Evolutionary conservation across 2,329 filamentous ascomycete species (phyloP), one percentile per base, ranked within the genome.

Genomic region (Chaetomiaceae sp.): DNA sequence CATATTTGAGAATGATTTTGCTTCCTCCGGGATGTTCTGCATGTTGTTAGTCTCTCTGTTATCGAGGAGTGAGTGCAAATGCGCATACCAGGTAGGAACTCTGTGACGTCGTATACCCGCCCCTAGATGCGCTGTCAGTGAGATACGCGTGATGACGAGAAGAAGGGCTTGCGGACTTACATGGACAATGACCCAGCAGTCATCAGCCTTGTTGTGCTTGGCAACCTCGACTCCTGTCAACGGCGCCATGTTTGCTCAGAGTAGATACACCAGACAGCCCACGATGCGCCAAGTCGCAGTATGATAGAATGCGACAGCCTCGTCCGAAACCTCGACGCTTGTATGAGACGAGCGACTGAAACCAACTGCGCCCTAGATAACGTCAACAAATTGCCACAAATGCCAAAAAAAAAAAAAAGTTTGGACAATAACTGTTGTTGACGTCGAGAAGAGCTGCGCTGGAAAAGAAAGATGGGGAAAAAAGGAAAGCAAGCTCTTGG

Each of bases 1-100:
- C 91, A 73, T 96, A 96, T 75, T 96, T 96, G 60, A 99, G 81
- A 65, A 99, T 97, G 69, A 97, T 95, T 68, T 92, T 94, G 61
- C 84, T 80, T 34, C 89, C 91, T 57, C 91, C 91, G 22, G 91
- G 91, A 66, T 96, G 91, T 70, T 95, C 89, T 84, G 62, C 53
- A 59, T 7, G 39, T 17, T 40, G 53, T 56, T 57, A 64, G 53
- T 64, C 49, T 17, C 47, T 68, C 83, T 83, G 83, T 55, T 12
- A 6, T 87, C 85, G 19, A 92, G 71, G 68, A 91, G 91, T 37
- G 36, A 12, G 2, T 9, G 14, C 15, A 12, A 11, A n/a, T 39
- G 31, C 7, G 23, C 71, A 49, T 69, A 84, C 85, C 85, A 50
- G 88, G 87, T n/a, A 95, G 72, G 69, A 94, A 94, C 39, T 91